Conservation (phyloP, 371 early-diverging fungal species). For the Haplosporangium sp. region DNA sequence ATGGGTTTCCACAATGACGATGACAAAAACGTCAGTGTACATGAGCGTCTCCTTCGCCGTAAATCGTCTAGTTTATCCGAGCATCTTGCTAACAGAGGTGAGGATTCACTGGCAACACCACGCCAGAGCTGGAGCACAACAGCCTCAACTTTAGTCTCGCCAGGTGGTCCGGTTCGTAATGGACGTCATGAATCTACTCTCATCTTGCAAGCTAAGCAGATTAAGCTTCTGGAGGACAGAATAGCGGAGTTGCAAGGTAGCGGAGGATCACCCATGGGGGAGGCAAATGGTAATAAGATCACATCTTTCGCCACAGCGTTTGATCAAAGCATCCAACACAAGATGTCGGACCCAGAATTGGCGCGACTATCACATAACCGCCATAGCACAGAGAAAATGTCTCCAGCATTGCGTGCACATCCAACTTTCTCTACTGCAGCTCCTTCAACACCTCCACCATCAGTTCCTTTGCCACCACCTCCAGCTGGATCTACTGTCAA, state of each 20-base stretch:
- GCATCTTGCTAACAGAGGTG: constrained; percentile 14
- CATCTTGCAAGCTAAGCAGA: constrained; percentile 50
- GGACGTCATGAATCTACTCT: constrained; percentile 50
- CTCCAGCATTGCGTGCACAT: constrained; percentile 24
- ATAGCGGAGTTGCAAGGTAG: constrained; percentile 37
- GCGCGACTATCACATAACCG: constrained; percentile 6
- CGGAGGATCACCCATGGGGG: constrained; percentile 14
- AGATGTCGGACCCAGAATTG: constrained; percentile 40
- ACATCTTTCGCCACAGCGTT: constrained; percentile 7
- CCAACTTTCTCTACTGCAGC: constrained; percentile 18
- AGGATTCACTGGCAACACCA: constrained; percentile 47
- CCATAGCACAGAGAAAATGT: constrained; percentile 29
- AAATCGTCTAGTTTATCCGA: constrained; percentile 35
- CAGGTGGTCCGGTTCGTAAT: constrained; percentile 13
- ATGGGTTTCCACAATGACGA: constrained; percentile 28
- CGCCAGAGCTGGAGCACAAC: constrained; percentile 53
- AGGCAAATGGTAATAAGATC: not conserved
- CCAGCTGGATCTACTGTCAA: constrained; percentile 14
- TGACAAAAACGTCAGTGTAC: constrained; percentile 1
- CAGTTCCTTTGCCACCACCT: constrained; percentile 35
- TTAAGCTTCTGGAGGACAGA: constrained; percentile 41
- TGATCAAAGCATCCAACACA: constrained; percentile 35
- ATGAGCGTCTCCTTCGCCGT: constrained; percentile 34
- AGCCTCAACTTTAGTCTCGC: constrained; percentile 13
- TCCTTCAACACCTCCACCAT: constrained; percentile 44